A percentile compares a stretch with the other conserved stretches of the same genome.
Conservation (phyloP, 2,329 filamentous ascomycete species). For the Apiospora sp. region DNA sequence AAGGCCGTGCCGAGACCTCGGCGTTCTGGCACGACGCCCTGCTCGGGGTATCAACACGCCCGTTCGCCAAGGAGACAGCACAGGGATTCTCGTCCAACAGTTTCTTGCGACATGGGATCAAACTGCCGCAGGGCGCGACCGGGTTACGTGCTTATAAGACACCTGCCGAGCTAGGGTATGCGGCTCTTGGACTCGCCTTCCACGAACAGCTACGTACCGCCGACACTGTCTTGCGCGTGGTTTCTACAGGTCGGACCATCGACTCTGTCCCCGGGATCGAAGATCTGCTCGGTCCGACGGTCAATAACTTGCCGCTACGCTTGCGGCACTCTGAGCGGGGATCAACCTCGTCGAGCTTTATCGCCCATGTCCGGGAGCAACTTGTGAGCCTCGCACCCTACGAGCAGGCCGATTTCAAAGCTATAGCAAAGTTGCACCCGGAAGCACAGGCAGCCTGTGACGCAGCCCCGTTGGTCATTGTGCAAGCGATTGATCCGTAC, state of each 20-base stretch:
- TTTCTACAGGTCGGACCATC: conserved; percentile 3
- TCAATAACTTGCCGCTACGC: background rate
- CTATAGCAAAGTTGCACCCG: background rate
- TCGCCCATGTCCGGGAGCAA: conserved; percentile 4
- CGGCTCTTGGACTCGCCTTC: background rate
- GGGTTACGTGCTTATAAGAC: background rate
- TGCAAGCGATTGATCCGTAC: conserved; percentile 8
- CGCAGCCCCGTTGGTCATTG: background rate
- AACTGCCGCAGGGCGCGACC: background rate
- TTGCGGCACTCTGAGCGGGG: background rate
- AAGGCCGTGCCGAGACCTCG: background rate
- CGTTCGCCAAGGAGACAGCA: background rate
- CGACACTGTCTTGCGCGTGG: background rate
- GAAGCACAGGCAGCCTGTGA: background rate
- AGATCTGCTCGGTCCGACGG: background rate
- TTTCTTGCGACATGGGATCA: background rate
- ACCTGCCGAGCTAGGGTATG: conserved; percentile 11
- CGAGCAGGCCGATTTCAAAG: background rate
- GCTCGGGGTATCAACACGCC: background rate
- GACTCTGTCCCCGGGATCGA: conserved; percentile 13
- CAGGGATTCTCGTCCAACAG: background rate
- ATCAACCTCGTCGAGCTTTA: background rate
- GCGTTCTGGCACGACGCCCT: background rate
- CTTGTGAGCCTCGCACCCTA: background rate
- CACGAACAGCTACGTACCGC: background rate